Evolutionary conservation across 768 basidiomycete genomes (phyloP), one percentile per base, ranked within the genome.

Genomic region (Lentinula detonsa): DNA sequence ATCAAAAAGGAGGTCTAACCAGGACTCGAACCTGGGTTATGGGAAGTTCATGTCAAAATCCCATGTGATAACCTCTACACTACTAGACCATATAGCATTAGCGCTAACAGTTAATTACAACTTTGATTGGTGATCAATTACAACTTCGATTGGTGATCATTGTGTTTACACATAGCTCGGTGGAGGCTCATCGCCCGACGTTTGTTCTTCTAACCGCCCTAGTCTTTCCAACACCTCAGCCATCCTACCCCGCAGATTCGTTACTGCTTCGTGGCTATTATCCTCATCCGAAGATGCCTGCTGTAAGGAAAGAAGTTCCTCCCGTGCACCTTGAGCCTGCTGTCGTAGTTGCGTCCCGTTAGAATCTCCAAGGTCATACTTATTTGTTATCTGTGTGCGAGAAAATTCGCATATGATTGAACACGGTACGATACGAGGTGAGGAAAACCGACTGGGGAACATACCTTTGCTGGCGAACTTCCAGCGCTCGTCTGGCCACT

Each of bases 1-100:
- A n/a, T n/a, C n/a, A n/a, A 18, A 53, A 34, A 13, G 0, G 7
- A 52, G 59, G 59, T 52, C 59, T 34, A 60, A 31, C 59, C 59
- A 60, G 59, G 59, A 60, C 59, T 60, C 50, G 59, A 60, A 60
- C 50, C 50, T 60, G 59, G 59, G 59, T 60, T 60, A 60, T 43
- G 59, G 59, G 59, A 60, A 60, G 15, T 5, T 16, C 4, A 4
- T 1, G 1, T 56, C 55, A 43, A 56, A 56, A 43, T 43, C 53
- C 53, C 53, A 54, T 54, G 53, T 54, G 53, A 8, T 56, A 56
- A 56, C 55, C 55, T 56, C 55, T 56, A 56, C 55, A 56, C 55
- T 43, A 56, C 43, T 43, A 43, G 37, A 56, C 55, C 55, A 54
- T 16, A 21, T 18, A 16, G 10, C 1, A 28, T 10, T 8, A 1